Base-by-base conservation (phyloP, 2,329 filamentous ascomycete genomes). In the Colletotrichum lentis region DNA sequence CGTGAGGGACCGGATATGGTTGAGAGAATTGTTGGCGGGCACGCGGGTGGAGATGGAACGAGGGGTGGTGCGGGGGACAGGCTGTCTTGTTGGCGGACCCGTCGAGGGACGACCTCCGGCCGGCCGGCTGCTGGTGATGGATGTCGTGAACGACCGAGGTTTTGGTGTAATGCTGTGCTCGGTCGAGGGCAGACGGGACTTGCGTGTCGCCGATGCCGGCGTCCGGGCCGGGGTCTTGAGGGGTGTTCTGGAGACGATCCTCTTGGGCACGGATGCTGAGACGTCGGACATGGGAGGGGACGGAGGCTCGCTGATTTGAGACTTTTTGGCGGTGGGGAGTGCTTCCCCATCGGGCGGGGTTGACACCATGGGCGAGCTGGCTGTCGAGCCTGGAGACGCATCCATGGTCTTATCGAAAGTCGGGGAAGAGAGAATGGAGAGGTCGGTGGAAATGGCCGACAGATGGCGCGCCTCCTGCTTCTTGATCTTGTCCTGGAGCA, bases 261-360 rank as follows among this genome's bases (percentile, higher is more conserved):
- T 67, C 46, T 47, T 67, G 2, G 63, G 67, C 1, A 67, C 57
- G 1, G 67, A 67, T 18, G 85, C 83, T 14, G 94, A 94, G 20
- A 90, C 88, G 75, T 98, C 96, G 1, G 95, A 98, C 80, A 97
- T 91, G 43, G 95, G 94, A 53, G 96, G 96, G 22, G 96, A 98
- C 12, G 96, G 96, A 44, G 96, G 95, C 53, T 96, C 96, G 35
- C 90, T 87, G 55, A 91, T 82, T 52, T 90, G 88, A 54, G 90
- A 89, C 79, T 92, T 95, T 18, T 67, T 64, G 43, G 61, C 31
- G 14, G 60, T 27, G 31, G 62, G 70, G 24, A 69, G 63, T 39
- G 47, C 52, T 47, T 67, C 67, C 70, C 86, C 79, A 56, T 88
- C 90, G 16, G 93, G 93, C 37, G 95, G 94, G 0, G 94, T 97